Evolutionary conservation across 2,329 filamentous ascomycete genomes (phyloP), one percentile per base, ranked within the genome.

Genomic region (Penicillium glabrum): DNA sequence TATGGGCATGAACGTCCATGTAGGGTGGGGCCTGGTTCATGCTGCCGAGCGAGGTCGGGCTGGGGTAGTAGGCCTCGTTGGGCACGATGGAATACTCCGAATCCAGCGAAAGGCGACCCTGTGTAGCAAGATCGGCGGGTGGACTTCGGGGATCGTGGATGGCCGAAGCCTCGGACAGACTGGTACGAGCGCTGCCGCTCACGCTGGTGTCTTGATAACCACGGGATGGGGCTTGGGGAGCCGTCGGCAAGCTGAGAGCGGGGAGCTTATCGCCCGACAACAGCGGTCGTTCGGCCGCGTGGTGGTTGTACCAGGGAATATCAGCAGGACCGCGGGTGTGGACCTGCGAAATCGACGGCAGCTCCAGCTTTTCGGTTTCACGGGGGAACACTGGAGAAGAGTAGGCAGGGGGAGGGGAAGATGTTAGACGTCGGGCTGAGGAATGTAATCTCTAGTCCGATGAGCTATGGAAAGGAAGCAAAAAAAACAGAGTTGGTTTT

Each of bases 351-450:
- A 92, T 89, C 80, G 90, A 90, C 80, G 90, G 89, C 77, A 93
- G 87, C 90, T 93, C 91, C 91, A 96, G 91, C 83, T 93, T 95
- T 88, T 86, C 90, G 90, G 86, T 89, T 86, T 80, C 73, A 66
- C 60, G 56, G 63, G 44, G 60, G 56, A 67, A 69, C 69, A 63
- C 63, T 66, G 61, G 65, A 65, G 54, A 65, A 59, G 39, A 56
- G 50, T 37, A 39, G 55, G 53, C 43, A 41, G 51, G 45, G 19
- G 51, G 51, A 56, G 57, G 50, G 46, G 33, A 19, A 46, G 24
- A 13, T 23, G 27, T 47, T 56, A 59, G 52, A 44, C 65, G 69
- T 68, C 61, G 64, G 63, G 67, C 62, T 61, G 56, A 41, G 19
- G 39, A 41, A 41, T 41, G 39, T 41, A 33, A 41, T 41, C 39